Conservation (phyloP, 2,329 filamentous ascomycete species). For the Elsinoe australis region DNA sequence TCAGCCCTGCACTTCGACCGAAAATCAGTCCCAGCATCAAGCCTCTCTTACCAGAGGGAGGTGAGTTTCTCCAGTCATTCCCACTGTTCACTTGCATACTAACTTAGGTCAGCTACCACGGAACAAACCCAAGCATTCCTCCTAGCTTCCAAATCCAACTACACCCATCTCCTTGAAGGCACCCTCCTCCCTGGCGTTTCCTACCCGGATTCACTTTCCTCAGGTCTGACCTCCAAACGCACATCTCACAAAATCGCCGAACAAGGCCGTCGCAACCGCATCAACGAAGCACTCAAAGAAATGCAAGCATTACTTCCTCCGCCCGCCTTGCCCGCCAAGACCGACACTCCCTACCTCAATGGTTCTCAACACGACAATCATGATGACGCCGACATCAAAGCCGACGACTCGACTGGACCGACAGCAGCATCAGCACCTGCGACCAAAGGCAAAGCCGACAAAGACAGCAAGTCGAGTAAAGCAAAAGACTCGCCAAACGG, state of each 20-base stretch:
- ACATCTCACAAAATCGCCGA: conserved; percentile 98
- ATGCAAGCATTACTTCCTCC: conserved; percentile 77
- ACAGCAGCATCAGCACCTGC: background rate
- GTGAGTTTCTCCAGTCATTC: conserved; percentile 37
- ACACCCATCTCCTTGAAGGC: conserved; percentile 93
- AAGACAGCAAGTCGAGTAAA: too few species aligned
- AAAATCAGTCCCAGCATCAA: conserved; percentile 93
- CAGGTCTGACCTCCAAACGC: conserved; percentile 89
- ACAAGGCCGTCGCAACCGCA: conserved; percentile 87
- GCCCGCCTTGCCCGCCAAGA: background rate
- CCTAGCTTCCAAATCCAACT: conserved; percentile 91
- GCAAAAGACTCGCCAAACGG: conserved; percentile 21
- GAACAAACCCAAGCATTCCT: conserved; percentile 53
- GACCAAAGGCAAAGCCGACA: too few species aligned
- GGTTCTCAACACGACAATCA: conserved; percentile 22
- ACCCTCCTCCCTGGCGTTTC: conserved; percentile 74
- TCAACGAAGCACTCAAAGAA: conserved; percentile 86
- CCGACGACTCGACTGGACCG: conserved; percentile 31
- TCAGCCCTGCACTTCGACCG: conserved; percentile 77
- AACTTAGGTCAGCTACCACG: background rate
- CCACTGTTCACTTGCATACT: background rate
- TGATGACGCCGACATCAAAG: conserved; percentile 37
- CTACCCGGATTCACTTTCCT: conserved; percentile 84
- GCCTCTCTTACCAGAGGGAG: conserved; percentile 67
- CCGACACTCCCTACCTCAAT: too few species aligned